Evolutionary conservation across 2,329 filamentous ascomycete genomes (phyloP), one percentile per base, ranked within the genome.

Genomic region (Cytospora chrysosperma): DNA sequence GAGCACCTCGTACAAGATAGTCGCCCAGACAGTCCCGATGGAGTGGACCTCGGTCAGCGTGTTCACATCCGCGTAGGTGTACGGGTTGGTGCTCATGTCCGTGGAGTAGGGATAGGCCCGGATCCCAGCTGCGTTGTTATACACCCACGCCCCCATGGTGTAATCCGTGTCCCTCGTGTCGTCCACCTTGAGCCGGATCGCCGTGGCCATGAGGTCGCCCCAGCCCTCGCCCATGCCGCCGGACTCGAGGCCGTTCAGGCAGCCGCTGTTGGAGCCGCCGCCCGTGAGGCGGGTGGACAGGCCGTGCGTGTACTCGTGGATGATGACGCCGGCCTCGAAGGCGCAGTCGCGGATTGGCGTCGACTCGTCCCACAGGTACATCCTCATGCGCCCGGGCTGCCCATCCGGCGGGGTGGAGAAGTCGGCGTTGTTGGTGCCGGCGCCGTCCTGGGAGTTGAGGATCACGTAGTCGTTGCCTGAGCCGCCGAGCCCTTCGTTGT

Each of bases 171-270:
- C 66, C 52, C 81, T 75, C 7, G 77, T 83, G 69, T 84, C 80
- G 17, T 65, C 65, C 3, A 75, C 54, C 73, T 81, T 81, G 63
- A 83, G 69, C 56, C 78, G 77, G 64, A 84, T 75, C 5, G 82
- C 80, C 0, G 78, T 80, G 6, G 82, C 82, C 72, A 80, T 81
- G 72, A 85, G 84, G 67, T 86, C 83, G 62, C 78, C 75, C 84
- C 84, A 86, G 43, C 83, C 83, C 63, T 86, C 84, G 37, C 82
- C 83, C 83, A 86, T 84, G 47, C 84, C 83, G 10, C 82, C 79
- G 1, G 79, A 73, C 65, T 86, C 82, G n/a, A 76, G 68, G 13
- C 76, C 72, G 15, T 61, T 69, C 19, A 85, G 75, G 67, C 83
- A 86, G 56, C 72, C 75, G 30, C 69, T 74, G 76, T 86, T 87